Base-by-base conservation (phyloP, 2,329 filamentous ascomycete genomes). In the Diaporthe ilicicola region DNA sequence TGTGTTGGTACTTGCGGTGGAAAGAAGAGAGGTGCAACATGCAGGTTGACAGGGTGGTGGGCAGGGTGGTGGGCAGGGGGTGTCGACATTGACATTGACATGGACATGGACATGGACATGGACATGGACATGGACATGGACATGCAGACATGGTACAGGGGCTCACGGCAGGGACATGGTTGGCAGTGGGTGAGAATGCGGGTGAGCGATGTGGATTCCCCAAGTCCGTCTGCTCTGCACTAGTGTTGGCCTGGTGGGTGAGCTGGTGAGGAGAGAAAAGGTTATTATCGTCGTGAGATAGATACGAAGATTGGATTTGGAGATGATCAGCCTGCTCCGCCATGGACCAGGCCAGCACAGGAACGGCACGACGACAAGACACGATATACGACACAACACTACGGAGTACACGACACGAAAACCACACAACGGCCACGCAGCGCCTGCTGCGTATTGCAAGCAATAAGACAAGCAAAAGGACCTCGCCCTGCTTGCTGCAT, bases 1-100 rank as follows among this genome's bases (percentile, higher is more conserved):
- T 62, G 39, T 48, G 56, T 62, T 62, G 42, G 46, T 44, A 44
- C 44, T 62, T 62, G 24, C 39, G 46, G 56, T 48, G 27, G 37
- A 12, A 3, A 10, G 9, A 39, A 10, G 9, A 34, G 46, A 42
- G 42, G 48, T 42, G 59, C 19, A 62, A 24, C 39, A 48, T 62
- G 59, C 59, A 62, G 59, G 59, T 62, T 42, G 42, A 48, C 42
- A 27, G 42, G 42, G 59, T 22, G 34, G 37, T 22, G 29, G 29
- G 29, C 42, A 27, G 42, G 42, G 59, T 22, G 34, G 37, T 22
- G 29, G 29, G 29, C 51, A 55, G 12, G 51, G 22, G 27, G 22
- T n/a, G 22, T 29, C 34, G 54, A 27, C 34, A 17, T 59, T 39
- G 53, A 56, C 53, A 56, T 61, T 37, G 55, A 54, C 51, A 54